Conservation (phyloP, 2,329 filamentous ascomycete genomes). For the Colletotrichum eremochloae region DNA sequence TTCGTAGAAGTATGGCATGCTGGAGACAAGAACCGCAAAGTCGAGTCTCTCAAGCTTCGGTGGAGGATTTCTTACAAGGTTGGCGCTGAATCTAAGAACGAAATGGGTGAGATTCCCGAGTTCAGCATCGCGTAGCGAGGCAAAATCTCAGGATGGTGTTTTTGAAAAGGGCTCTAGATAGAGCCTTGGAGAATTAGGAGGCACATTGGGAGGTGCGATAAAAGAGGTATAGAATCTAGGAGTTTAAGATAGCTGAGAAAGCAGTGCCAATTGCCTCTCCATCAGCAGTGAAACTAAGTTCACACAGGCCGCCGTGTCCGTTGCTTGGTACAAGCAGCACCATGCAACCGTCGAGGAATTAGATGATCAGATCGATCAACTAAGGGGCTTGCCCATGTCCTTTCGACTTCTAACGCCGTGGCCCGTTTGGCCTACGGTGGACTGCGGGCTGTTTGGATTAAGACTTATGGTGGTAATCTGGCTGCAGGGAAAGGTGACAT, state of each 20-base stretch:
- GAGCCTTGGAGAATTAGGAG: conserved; percentile 1
- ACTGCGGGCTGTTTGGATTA: neutral
- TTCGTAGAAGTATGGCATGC: conserved; percentile 81
- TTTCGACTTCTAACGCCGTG: neutral
- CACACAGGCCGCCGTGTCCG: conserved; percentile 20
- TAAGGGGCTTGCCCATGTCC: neutral
- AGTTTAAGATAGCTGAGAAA: conserved; percentile 17
- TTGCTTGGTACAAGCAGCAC: neutral
- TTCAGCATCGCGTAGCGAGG: conserved; percentile 76
- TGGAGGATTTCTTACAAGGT: conserved; percentile 89
- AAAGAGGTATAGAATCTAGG: conserved; percentile 30
- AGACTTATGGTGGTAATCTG: neutral
- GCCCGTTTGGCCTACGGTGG: neutral
- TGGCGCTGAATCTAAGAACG: conserved; percentile 74
- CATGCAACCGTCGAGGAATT: neutral
- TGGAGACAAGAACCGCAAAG: conserved; percentile 75
- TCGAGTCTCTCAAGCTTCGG: conserved; percentile 86
- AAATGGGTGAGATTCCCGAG: conserved; percentile 87
- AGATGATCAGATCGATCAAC: neutral
- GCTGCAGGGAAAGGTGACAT: neutral
- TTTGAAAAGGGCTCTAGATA: conserved; percentile 7
- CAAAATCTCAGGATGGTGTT: neutral
- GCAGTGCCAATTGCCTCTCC: neutral
- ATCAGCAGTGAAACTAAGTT: conserved; percentile 1
- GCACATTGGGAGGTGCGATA: conserved; percentile 1